These are phyloP conservation scores for Arachis monticola DNA, from an alignment of 331 rosid genomes.

Conservation along the genomic window DNA sequence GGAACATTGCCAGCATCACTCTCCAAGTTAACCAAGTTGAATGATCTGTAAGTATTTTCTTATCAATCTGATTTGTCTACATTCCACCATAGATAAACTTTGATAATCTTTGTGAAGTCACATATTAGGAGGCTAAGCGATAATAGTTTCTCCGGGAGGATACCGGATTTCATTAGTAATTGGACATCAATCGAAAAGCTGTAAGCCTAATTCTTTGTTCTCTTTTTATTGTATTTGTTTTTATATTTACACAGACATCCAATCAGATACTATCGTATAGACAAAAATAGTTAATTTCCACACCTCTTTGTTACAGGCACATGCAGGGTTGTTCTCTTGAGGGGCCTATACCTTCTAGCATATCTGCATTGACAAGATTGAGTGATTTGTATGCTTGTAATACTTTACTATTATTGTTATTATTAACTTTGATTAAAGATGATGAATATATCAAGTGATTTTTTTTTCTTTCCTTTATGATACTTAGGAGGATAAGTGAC, in stretches of 20 bases:
- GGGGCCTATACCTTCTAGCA: slow-evolving; percentile 88
- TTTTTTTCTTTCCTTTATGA: slow-evolving; percentile 26
- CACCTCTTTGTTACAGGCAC: slow-evolving; percentile 54
- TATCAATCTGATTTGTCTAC: slow-evolving; percentile 3
- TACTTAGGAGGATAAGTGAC: slow-evolving; percentile 87
- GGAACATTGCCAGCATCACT: slow-evolving; percentile 71
- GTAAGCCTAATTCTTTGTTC: slow-evolving; percentile 54
- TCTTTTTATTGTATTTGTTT: slow-evolving; percentile 34
- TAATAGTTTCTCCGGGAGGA: slow-evolving; percentile 74
- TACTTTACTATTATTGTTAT: slow-evolving; percentile 7
- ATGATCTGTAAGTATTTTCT: slow-evolving; percentile 73
- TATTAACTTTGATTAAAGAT: slow-evolving; percentile 19
- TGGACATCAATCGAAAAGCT: slow-evolving; percentile 69
- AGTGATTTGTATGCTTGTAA: slow-evolving; percentile 71
- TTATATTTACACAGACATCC: not conserved
- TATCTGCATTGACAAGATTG: slow-evolving; percentile 67
- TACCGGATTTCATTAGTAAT: slow-evolving; percentile 82
- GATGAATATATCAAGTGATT: slow-evolving; percentile 40
- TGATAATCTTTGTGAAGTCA: slow-evolving; percentile 29
- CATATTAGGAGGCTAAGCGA: slow-evolving; percentile 78
- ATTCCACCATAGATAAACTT: not conserved
- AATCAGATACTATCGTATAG: not conserved
- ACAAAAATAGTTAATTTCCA: not conserved
- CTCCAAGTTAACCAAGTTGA: slow-evolving; percentile 73
- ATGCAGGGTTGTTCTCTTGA: slow-evolving; percentile 78